Base-by-base conservation (phyloP, 164 flowering plant species). In the Stephania japonica region DNA sequence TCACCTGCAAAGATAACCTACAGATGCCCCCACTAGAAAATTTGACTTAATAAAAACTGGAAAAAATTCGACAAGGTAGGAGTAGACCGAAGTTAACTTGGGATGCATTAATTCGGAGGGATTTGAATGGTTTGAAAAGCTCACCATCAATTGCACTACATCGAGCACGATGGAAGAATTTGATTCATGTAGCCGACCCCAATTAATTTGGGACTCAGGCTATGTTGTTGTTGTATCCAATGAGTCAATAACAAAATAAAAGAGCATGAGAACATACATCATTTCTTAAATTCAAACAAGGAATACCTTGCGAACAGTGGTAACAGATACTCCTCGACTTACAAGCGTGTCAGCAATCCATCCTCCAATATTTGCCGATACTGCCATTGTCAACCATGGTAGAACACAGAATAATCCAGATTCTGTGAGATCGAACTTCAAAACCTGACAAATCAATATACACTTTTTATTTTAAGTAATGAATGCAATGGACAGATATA, bases 301-400 rank as follows among this genome's bases (percentile, higher is more conserved):
- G 62, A 27, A 42, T 87, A 92, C 98, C 97, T 94, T 94, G 70
- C 97, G 93, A 75, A 94, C 98, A 3, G 42, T 82, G 26, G 98
- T 94, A 53, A 92, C 87, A 23, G 97, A 87, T 25, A 83, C 64
- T 69, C 98, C 98, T 78, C 76, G 87, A 85, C 91, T 94, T 70
- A 94, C 88, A 53, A 94, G 90, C 70, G 97, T 85, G 80, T 94
- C 97, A 42, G 98, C 98, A 77, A 94, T 94, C 97, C 97, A 94
- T 19, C 98, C 98, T 32, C 98, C 98, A 72, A 88, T 16, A 78
- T 94, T 94, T 72, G 98, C 98, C 63, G 92, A 92, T 68, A 94
- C 67, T 65, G 98, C 98, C 98, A 94, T 94, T 62, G 95, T 91
- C 75, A 94, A 90, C 98, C 98, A 94, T 6, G 98, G 98, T 62